These are phyloP conservation scores for Cucumis hystrix DNA, from an alignment of 306 rosid species.

Conservation along the genomic window DNA sequence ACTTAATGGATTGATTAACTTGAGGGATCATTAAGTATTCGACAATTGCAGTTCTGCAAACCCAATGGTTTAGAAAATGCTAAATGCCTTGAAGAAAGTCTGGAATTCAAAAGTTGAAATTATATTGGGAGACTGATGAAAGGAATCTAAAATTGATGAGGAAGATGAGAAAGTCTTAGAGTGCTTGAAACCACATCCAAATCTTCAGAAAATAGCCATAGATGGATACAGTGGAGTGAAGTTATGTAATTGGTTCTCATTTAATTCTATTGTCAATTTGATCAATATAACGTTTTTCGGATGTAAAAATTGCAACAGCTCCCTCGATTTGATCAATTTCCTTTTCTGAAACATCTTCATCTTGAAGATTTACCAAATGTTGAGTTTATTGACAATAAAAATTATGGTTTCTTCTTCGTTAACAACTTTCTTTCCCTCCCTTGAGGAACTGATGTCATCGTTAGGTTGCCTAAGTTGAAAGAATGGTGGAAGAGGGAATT, in stretches of 20 bases:
- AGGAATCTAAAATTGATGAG: background rate
- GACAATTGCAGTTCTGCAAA: background rate
- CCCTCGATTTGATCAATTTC: background rate
- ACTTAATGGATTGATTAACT: background rate
- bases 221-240: background rate
- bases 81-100: no score
- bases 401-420: background rate
- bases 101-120: background rate
- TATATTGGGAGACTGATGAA: no score
- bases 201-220: background rate
- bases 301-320: background rate
- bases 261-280: background rate
- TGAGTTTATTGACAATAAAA: background rate
- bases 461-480: no score
- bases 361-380: background rate
- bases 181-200: background rate
- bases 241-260: background rate
- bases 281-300: background rate
- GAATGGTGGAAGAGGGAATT: no score
- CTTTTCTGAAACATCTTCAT: background rate
- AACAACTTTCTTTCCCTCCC: background rate
- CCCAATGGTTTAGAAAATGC: background rate
- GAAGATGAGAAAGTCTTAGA: background rate
- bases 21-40: background rate
- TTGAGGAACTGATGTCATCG: no score